Evolutionary conservation across 371 early-diverging fungal genomes (phyloP).

Genomic region (Mortierella sp.): DNA sequence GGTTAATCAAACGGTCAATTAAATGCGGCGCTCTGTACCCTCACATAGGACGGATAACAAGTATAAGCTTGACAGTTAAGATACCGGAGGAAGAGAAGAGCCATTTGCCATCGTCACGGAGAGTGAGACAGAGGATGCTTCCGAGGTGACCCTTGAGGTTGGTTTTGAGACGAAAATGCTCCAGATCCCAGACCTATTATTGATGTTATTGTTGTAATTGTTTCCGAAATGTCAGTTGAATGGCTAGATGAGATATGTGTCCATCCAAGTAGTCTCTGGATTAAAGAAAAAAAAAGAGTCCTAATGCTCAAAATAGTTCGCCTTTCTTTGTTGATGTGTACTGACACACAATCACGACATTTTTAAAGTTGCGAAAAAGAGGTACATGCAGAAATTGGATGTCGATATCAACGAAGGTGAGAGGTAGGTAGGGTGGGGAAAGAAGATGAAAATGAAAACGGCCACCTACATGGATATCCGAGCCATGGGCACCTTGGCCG

Average conservation of each 20-base stretch:
- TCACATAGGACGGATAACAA: not conserved
- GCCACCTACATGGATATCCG: conserved; percentile 53
- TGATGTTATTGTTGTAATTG: not conserved
- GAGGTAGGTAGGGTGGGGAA: not conserved
- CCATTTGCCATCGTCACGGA: conserved; percentile 68
- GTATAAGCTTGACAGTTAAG: not conserved
- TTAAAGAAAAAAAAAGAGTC: not conserved
- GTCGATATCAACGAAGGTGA: not conserved
- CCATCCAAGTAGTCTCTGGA: not conserved
- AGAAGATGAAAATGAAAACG: not conserved
- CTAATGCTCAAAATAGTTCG: not conserved
- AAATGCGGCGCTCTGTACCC: not conserved
- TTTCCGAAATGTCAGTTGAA: not conserved
- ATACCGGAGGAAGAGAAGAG: conserved; percentile 83
- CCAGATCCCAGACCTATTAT: conserved; percentile 79
- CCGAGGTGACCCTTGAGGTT: conserved; percentile 79
- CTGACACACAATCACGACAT: conserved; percentile 42
- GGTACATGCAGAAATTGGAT: not conserved
- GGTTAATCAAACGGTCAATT: conserved; percentile 6
- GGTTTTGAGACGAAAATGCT: conserved; percentile 71
- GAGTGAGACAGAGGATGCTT: conserved; percentile 74
- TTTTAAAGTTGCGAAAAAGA: conserved; percentile 8
- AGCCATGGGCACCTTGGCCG: conserved; percentile 71
- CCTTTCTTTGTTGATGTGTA: not conserved
- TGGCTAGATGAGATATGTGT: conserved; percentile 3